Evolutionary conservation across 202 grass and related monocot species (phyloP).

Genomic region (Sporobolus alterniflorus): DNA sequence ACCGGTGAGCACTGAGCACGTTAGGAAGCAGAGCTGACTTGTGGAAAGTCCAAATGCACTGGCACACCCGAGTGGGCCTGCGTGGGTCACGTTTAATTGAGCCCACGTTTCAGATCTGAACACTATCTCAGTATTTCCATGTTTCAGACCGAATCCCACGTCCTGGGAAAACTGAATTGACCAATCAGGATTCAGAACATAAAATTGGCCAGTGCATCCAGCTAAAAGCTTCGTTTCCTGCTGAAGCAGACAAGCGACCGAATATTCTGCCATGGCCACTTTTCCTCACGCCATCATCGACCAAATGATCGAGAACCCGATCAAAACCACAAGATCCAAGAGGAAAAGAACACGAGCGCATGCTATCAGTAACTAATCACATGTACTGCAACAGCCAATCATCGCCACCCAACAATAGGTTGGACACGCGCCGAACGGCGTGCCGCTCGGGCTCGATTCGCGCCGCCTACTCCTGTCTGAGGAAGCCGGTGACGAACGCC

Average conservation of each 20-base stretch:
- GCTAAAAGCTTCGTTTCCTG: not conserved
- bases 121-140: too few species aligned
- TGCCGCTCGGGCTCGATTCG: not conserved
- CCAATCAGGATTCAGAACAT: not conserved
- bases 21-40: too few species aligned
- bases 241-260: not conserved
- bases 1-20: not conserved
- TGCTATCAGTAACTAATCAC: conserved; percentile 14
- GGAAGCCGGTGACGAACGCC: conserved; percentile 39
- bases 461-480: conserved; percentile 37
- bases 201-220: not conserved
- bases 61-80: too few species aligned
- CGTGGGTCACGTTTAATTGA: too few species aligned
- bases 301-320: not conserved
- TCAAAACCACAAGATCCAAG: not conserved
- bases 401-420: not conserved
- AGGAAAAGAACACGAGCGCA: not conserved
- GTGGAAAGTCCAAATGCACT: too few species aligned
- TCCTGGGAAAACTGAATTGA: not conserved
- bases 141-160: not conserved
- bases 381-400: conserved; percentile 18
- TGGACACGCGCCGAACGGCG: not conserved
- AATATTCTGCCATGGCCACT: not conserved
- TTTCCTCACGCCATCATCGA: not conserved
- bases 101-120: too few species aligned